Base-by-base conservation (phyloP, 2,329 filamentous ascomycete species). In the Nigrospora oryzae region DNA sequence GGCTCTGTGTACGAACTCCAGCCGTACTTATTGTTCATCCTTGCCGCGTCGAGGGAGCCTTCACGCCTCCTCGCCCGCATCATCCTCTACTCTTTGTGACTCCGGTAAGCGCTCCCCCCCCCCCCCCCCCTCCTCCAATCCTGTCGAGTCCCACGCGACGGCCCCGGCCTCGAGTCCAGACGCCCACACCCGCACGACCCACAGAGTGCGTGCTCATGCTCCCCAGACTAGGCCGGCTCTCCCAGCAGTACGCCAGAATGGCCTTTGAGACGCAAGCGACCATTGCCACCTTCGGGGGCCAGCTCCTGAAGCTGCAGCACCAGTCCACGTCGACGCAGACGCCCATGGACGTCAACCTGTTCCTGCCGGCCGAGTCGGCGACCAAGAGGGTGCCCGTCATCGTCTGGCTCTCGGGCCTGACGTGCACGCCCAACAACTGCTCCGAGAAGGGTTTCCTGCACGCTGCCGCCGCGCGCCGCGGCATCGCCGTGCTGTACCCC, bases 271-370 rank as follows among this genome's bases (percentile, higher is more conserved):
- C 86, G 54, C 94, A 86, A 64, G 84, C 88, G 49, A 88, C 86
- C 51, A 95, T 97, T 67, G 77, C 83, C 72, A 87, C 83, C 64
- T 97, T 96, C 63, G 91, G 90, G 63, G 93, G 93, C 63, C 89
- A 89, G 69, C 84, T 98, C 48, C 79, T 95, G 57, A 97, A 98
- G 75, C 86, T 98, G 50, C 81, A 84, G 56, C 93, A 98, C 77
- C 69, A 83, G 61, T 89, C 90, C 45, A 70, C 76, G 53, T 76
- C 80, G 49, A 95, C 89, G 46, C 81, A 79, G 56, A 95, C 89
- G 54, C 82, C 89, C 58, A 98, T 97, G 91, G 81, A 79, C 62
- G 79, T 97, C 60, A 95, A 94, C 70, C 76, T 98, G 57, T 98
- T 87, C 72, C 77, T 98, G 4, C 93, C 93, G 19, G 81, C 87